These are phyloP conservation scores for Aspergillus costaricaensis DNA, from an alignment of 2,329 filamentous ascomycete genomes.

Conservation along the genomic window DNA sequence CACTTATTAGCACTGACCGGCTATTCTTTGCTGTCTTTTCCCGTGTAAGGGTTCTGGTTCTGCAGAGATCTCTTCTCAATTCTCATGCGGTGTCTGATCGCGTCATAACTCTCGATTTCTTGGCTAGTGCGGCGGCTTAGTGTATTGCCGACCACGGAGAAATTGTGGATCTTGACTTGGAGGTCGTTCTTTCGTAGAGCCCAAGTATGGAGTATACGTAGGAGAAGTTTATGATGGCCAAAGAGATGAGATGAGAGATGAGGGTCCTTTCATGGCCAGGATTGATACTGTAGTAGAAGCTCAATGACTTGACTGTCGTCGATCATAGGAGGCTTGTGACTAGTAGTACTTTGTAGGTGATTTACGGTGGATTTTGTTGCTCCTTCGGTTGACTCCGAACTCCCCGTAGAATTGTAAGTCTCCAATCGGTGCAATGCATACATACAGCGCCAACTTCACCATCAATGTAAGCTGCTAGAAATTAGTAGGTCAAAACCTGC, in stretches of 20 bases:
- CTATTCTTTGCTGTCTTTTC: background rate
- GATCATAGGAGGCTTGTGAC: too few relatives aligned
- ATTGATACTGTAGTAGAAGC: background rate
- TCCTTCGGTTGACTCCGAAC: background rate
- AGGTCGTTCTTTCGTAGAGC: background rate
- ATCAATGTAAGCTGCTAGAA: background rate
- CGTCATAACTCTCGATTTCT: background rate
- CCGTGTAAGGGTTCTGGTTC: background rate
- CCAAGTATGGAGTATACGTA: background rate
- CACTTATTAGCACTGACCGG: background rate
- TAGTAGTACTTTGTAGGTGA: background rate
- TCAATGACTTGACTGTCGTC: too few relatives aligned
- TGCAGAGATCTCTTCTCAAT: background rate
- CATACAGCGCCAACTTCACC: background rate
- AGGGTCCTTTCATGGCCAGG: background rate
- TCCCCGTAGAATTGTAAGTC: background rate
- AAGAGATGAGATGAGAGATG: background rate
- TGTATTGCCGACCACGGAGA: slow-evolving; percentile 5
- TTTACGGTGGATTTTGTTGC: background rate
- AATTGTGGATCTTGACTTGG: slow-evolving; percentile 6
- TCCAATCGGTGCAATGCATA: background rate
- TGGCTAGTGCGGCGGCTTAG: background rate
- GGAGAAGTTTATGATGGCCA: background rate
- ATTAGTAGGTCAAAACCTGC: background rate
- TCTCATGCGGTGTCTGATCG: background rate